Percentiles rank a stretch among this genome's conserved stretches.
Evolutionary conservation across 2,329 filamentous ascomycete genomes (phyloP).

Genomic region (Aspergillus sp.): DNA sequence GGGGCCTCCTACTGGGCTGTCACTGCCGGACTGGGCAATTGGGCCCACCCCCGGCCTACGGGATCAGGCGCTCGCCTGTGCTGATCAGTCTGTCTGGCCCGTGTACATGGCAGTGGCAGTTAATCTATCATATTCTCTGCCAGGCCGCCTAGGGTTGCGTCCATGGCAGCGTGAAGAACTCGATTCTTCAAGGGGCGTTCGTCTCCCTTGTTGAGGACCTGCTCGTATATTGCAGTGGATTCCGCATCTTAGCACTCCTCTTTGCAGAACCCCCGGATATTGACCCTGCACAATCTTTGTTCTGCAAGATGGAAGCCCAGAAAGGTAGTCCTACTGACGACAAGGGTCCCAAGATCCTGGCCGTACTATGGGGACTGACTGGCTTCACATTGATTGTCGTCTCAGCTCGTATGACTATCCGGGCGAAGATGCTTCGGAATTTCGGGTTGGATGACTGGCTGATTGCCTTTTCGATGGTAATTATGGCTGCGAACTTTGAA

Average conservation of each 20-base stretch:
- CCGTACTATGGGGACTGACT: conserved; percentile 31
- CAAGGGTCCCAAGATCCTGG: conserved; percentile 38
- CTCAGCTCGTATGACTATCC: conserved; percentile 34
- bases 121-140: background rate
- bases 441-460: conserved; percentile 41
- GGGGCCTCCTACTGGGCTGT: too few species aligned
- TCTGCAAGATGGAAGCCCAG: background rate
- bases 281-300: background rate
- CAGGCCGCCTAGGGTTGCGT: too few species aligned
- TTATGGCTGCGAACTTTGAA: conserved; percentile 7
- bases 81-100: background rate
- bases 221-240: background rate
- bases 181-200: background rate
- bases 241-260: background rate
- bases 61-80: background rate
- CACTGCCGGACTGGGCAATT: background rate
- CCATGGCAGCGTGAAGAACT: background rate
- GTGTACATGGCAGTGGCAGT: background rate
- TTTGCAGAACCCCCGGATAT: too few species aligned
- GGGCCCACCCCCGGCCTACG: background rate
- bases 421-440: conserved; percentile 30
- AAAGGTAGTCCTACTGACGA: conserved; percentile 20
- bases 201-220: background rate
- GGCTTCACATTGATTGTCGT: conserved; percentile 33
- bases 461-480: conserved; percentile 35